Evolutionary conservation across 2,329 filamentous ascomycete species (phyloP).

Genomic region (Aspergillus bombycis): DNA sequence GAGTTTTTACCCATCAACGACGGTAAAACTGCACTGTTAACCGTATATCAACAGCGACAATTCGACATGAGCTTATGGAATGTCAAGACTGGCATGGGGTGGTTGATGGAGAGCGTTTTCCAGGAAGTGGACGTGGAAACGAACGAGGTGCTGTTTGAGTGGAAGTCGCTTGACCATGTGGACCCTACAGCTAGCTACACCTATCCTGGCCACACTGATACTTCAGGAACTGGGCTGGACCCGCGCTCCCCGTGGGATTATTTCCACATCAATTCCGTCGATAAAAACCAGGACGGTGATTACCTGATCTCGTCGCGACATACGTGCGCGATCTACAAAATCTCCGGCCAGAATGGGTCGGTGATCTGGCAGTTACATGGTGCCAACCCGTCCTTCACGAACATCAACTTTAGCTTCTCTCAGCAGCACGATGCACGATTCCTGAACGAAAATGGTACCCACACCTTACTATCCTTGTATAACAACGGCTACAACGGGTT

Average conservation of each 20-base stretch:
- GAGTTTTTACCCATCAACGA: slow-evolving; percentile 54
- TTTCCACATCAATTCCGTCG: slow-evolving; percentile 49
- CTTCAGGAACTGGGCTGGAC: slow-evolving; percentile 52
- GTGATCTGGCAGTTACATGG: slow-evolving; percentile 45
- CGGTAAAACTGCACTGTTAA: slow-evolving; percentile 46
- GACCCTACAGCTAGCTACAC: slow-evolving; percentile 53
- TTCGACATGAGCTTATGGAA: slow-evolving; percentile 53
- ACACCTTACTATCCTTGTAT: slow-evolving; percentile 43
- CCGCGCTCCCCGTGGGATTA: slow-evolving; percentile 51
- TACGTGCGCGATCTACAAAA: slow-evolving; percentile 45
- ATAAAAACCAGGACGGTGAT: slow-evolving; percentile 45
- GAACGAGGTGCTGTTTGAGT: slow-evolving; percentile 52
- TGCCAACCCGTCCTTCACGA: slow-evolving; percentile 39
- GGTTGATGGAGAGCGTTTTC: slow-evolving; percentile 57
- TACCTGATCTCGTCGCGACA: slow-evolving; percentile 48
- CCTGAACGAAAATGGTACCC: slow-evolving; percentile 42
- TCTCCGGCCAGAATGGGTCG: slow-evolving; percentile 43
- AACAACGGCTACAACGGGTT: slow-evolving; percentile 49
- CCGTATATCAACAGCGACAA: slow-evolving; percentile 46
- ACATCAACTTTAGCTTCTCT: slow-evolving; percentile 47
- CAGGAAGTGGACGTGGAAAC: slow-evolving; percentile 58
- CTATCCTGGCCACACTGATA: slow-evolving; percentile 47
- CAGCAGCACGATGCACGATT: slow-evolving; percentile 48
- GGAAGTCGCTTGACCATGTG: slow-evolving; percentile 54
- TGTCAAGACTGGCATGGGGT: slow-evolving; percentile 50